A percentile compares a stretch with the other conserved stretches of the same genome.
Evolutionary conservation across 2,329 filamentous ascomycete genomes (phyloP).

Genomic region (Plenodomus lindquistii): DNA sequence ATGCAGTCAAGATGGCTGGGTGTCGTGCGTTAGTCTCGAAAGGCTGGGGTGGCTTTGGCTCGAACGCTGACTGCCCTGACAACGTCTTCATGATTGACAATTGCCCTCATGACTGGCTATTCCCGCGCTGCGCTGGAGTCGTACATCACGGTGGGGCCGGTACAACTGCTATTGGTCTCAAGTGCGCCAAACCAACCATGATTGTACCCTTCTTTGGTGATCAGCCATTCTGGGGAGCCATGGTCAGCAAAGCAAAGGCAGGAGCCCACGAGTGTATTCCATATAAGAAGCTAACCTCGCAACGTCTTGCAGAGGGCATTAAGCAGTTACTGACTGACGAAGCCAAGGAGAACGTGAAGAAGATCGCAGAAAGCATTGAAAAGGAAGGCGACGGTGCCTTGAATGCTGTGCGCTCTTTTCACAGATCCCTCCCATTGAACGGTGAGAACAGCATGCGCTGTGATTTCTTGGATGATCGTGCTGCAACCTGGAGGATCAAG

Average conservation of each 20-base stretch:
- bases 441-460: conserved; percentile 61
- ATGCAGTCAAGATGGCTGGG: conserved; percentile 67
- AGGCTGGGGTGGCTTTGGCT: conserved; percentile 74
- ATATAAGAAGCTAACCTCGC: conserved; percentile 67
- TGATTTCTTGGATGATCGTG: conserved; percentile 64
- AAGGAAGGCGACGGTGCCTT: conserved; percentile 67
- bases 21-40: conserved; percentile 74
- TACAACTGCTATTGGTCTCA: conserved; percentile 74
- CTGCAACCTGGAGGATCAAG: conserved; percentile 69
- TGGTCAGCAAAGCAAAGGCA: conserved; percentile 66
- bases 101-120: conserved; percentile 77
- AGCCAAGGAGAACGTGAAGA: conserved; percentile 60
- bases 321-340: conserved; percentile 67
- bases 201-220: conserved; percentile 74
- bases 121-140: conserved; percentile 66
- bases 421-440: conserved; percentile 59
- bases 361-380: conserved; percentile 65
- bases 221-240: conserved; percentile 67
- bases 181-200: conserved; percentile 72
- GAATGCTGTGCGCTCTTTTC: conserved; percentile 71
- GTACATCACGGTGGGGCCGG: conserved; percentile 80
- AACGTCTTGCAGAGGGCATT: conserved; percentile 72
- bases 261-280: conserved; percentile 67
- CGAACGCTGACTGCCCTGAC: conserved; percentile 54
- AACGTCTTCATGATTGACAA: conserved; percentile 74